Percentiles rank a stretch among this genome's conserved stretches.
Conservation (phyloP, 306 rosid species). For the Cicer bijugum region DNA sequence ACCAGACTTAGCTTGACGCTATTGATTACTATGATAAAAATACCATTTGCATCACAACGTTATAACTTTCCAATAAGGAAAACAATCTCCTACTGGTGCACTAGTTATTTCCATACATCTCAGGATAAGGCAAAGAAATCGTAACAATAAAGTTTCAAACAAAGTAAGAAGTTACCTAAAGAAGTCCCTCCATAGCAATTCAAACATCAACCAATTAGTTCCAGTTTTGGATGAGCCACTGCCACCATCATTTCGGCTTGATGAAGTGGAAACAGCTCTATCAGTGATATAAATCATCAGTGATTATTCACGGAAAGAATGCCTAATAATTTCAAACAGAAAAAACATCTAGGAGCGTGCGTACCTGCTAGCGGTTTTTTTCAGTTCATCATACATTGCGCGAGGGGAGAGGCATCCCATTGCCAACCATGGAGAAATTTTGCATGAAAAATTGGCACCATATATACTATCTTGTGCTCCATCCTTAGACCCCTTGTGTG, state of each 20-base stretch:
- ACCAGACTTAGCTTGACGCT: background rate
- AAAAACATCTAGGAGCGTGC: conserved; percentile 30
- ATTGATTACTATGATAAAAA: background rate
- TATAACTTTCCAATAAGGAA: conserved; percentile 10
- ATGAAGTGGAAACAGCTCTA: conserved; percentile 64
- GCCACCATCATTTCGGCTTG: conserved; percentile 62
- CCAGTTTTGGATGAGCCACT: conserved; percentile 60
- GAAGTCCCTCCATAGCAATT: conserved; percentile 98
- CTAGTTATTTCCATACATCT: conserved; percentile 20
- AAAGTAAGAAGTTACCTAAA: conserved; percentile 67
- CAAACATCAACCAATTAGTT: conserved; percentile 86
- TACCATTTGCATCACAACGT: background rate
- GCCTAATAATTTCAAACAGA: conserved; percentile 24
- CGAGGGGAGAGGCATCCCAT: conserved; percentile 98
- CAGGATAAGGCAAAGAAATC: background rate
- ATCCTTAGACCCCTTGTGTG: conserved; percentile 61
- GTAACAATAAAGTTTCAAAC: conserved; percentile 16
- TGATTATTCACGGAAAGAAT: conserved; percentile 32
- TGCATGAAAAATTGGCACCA: conserved; percentile 96
- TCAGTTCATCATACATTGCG: conserved; percentile 77
- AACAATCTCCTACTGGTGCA: background rate
- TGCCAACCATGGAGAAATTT: conserved; percentile 96
- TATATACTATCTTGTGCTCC: conserved; percentile 70
- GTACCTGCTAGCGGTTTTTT: conserved; percentile 75
- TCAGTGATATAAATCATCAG: conserved; percentile 34